phyloP scores from a whole-genome alignment of 225 moss, liverwort and hornwort species.

The Bryoerythrophyllum caledonicum region DNA sequence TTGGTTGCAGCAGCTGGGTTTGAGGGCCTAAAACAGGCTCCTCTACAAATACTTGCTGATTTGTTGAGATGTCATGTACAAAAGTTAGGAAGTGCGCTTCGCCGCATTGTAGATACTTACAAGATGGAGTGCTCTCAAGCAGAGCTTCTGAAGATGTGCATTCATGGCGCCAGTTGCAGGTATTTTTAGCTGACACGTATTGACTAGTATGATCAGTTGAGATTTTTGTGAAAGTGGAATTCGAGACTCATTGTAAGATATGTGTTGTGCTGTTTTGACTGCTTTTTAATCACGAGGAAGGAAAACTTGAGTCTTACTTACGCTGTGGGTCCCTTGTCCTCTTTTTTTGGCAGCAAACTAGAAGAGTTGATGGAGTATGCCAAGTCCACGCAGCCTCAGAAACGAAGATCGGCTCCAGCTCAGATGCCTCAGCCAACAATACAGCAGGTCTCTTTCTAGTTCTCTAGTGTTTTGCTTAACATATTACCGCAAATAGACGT shows the following conservation, averaged over 20 bases:
- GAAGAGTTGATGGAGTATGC: constrained; percentile 59
- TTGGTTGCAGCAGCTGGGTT: constrained; percentile 71
- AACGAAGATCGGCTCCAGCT: constrained; percentile 43
- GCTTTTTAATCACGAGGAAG: constrained; percentile 5
- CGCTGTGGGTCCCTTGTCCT: neutral
- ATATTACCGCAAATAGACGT: constrained; percentile 37
- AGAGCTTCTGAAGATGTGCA: constrained; percentile 73
- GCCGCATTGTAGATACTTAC: constrained; percentile 69
- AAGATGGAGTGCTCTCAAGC: constrained; percentile 60
- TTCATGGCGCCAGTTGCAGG: constrained; percentile 65
- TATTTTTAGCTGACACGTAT: constrained; percentile 28
- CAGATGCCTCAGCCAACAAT: constrained; percentile 44
- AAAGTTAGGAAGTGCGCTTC: constrained; percentile 66
- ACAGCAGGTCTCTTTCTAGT: constrained; percentile 62
- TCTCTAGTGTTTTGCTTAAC: constrained; percentile 45
- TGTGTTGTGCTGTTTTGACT: constrained; percentile 14
- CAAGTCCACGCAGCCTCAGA: constrained; percentile 50
- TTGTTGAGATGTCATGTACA: constrained; percentile 51
- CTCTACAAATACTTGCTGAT: constrained; percentile 66
- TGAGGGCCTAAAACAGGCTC: constrained; percentile 71
- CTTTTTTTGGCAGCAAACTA: constrained; percentile 52
- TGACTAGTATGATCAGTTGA: neutral
- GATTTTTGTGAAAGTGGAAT: neutral
- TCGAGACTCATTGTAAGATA: neutral
- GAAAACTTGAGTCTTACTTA: neutral